Evolutionary conservation across 2,329 filamentous ascomycete species (phyloP), one percentile per base, ranked within the genome.

Genomic region (Verticillium albo-atrum): DNA sequence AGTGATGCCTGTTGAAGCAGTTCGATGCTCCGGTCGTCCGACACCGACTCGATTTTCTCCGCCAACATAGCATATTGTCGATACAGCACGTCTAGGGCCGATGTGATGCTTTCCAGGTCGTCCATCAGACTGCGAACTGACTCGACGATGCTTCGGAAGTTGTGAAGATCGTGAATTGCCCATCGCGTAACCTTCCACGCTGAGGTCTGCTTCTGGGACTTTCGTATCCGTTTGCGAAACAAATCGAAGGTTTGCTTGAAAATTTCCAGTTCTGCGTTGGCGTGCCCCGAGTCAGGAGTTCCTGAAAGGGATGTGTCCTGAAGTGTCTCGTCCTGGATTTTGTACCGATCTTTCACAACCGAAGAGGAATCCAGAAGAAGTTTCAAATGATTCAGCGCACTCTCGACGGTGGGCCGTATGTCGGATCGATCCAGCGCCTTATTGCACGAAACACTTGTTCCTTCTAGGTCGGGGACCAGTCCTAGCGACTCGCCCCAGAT

Each of bases 141-240:
- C 7, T 56, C 59, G 12, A 69, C 61, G 6, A 64, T 58, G 3
- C 12, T 26, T 32, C 64, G 59, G 52, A 70, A 68, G 15, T 65
- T 64, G 6, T 54, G 34, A 0, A 55, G 59, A 53, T 68, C 64
- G 26, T 66, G 60, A 14, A 70, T 55, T 0, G 64, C 61, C 64
- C 65, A 68, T 28, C 60, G 52, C 1, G 65, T 69, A 3, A 66
- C 64, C 2, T 61, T 63, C 61, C 62, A 66, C 4, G 57, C 50
- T 3, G 64, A 64, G 10, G 58, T 64, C 2, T 64, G 54, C 30
- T 64, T 66, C 35, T 68, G 63, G n/a, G 65, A 60, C 25, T 52
- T 62, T 9, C 57, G 53, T 9, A 67, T 55, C 1, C 62, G 55
- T 32, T 63, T 64, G 55, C n/a, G n/a, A n/a, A 70, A 67, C 23